Evolutionary conservation across 805 yeast genomes (phyloP).

Genomic region (Myxozyma kluyveri): DNA sequence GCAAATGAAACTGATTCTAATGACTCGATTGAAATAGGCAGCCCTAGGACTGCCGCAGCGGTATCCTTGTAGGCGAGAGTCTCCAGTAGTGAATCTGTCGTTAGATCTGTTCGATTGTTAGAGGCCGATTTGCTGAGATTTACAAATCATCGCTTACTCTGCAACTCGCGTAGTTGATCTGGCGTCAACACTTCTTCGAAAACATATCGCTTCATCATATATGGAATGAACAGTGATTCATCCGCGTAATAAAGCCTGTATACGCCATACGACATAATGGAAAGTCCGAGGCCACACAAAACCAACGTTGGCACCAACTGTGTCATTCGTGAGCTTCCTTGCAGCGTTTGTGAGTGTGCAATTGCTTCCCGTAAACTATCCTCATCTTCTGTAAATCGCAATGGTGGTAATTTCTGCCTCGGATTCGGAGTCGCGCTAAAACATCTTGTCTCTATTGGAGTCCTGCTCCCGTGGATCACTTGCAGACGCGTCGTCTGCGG

Average conservation of each 20-base stretch:
- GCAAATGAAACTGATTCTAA: constrained; percentile 11
- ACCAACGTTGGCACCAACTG: constrained; percentile 2
- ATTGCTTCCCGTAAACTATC: constrained; percentile 23
- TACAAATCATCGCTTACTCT: constrained; percentile 6
- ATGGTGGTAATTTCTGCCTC: constrained; percentile 4
- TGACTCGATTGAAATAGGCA: constrained; percentile 20
- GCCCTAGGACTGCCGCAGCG: constrained; percentile 17
- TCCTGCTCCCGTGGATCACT: no score
- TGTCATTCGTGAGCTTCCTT: not conserved
- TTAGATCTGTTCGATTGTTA: constrained; percentile 17
- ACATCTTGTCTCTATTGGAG: no score
- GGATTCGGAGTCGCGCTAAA: not conserved
- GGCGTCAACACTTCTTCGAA: constrained; percentile 22
- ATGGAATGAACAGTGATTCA: constrained; percentile 19
- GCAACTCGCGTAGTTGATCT: constrained; percentile 6
- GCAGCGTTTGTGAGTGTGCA: constrained; percentile 3
- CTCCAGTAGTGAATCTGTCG: constrained; percentile 20
- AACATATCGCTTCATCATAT: constrained; percentile 20
- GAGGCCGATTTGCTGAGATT: no score
- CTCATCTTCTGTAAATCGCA: constrained; percentile 18
- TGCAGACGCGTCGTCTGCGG: no score
- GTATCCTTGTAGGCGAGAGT: constrained; percentile 22
- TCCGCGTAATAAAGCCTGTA: constrained; percentile 15
- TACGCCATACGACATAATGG: constrained; percentile 34
- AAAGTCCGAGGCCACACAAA: not conserved